Conservation (phyloP, 441 rosid genomes). For the Manihot esculenta region DNA sequence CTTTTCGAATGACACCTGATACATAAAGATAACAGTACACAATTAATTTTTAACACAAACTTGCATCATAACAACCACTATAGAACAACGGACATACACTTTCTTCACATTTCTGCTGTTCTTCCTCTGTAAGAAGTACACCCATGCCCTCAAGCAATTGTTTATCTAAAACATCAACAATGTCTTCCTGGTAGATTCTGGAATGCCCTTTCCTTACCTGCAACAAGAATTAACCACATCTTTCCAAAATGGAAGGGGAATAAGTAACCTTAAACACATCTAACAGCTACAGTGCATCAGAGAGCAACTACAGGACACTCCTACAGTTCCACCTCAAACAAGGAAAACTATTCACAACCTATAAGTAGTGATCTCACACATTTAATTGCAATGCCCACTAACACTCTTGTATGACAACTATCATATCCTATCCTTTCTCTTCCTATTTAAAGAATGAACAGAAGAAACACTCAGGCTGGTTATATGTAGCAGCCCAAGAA, state of each 20-base stretch:
- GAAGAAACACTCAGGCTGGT: background rate
- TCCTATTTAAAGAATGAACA: background rate
- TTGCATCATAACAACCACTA: background rate
- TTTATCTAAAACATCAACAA: constrained; percentile 90
- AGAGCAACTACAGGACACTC: background rate
- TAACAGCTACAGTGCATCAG: constrained; percentile 19
- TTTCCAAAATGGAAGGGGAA: constrained; percentile 15
- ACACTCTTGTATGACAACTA: background rate
- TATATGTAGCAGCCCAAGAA: background rate
- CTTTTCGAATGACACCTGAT: constrained; percentile 80
- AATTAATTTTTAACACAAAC: constrained; percentile 23
- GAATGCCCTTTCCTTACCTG: constrained; percentile 93
- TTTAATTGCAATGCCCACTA: background rate
- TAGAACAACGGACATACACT: constrained; percentile 49
- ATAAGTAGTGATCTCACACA: background rate
- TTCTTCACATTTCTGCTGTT: constrained; percentile 87
- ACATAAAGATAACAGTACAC: constrained; percentile 16
- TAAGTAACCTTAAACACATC: background rate
- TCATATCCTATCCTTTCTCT: background rate
- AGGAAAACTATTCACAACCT: background rate
- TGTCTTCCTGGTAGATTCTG: constrained; percentile 81
- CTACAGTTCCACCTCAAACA: background rate
- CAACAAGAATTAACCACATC: constrained; percentile 20
- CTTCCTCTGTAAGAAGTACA: constrained; percentile 94
- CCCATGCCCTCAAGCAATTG: constrained; percentile 99